Base-by-base conservation (phyloP, 495 filamentous ascomycete genomes). In the Neurospora hispaniola region DNA sequence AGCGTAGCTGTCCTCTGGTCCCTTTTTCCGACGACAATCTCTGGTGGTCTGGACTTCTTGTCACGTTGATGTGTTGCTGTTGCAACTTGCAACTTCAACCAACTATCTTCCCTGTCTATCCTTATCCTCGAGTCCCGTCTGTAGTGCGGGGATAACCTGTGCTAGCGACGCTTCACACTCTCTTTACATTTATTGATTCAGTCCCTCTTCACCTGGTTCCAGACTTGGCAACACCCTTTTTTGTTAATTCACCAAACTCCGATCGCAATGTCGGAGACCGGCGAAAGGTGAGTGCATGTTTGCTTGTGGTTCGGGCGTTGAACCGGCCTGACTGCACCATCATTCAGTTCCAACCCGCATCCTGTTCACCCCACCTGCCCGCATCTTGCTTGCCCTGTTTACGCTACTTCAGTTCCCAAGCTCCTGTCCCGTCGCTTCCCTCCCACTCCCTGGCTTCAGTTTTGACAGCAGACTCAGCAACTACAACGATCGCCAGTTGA, bases 241-340 rank as follows among this genome's bases (percentile, higher is more conserved):
- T n/a, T n/a, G n/a, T 59, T 18, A 35, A 66, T 66, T 62, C 54
- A 66, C 54, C 7, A 66, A 16, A 35, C 27, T 9, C 31, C 54
- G 11, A 66, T 12, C 10, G 54, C 43, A 75, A 85, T 85, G 84
- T 83, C 83, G 40, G 83, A 85, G 16, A 74, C 77, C 69, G 83
- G 83, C 75, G 83, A 84, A 20, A 82, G 78, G 83, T 85, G 79
- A 75, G 81, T 71, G 66, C 41, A 10, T 27, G 44, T 66, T 66
- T 59, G 48, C 48, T 59, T 31, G 48, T 59, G 48, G 48, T 59
- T 23, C 11, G 46, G 23, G 18, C 54, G 70, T 69, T 40, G 27
- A 54, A 7, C 54, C 68, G 27, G 72, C 69, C 54, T 71, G 5
- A 59, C n/a, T 46, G 5, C 54, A 71, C 71, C 46, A 20, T 74